Evolutionary conservation across 139 green algal species (phyloP).

Genomic region (Nannochloris sp.): DNA sequence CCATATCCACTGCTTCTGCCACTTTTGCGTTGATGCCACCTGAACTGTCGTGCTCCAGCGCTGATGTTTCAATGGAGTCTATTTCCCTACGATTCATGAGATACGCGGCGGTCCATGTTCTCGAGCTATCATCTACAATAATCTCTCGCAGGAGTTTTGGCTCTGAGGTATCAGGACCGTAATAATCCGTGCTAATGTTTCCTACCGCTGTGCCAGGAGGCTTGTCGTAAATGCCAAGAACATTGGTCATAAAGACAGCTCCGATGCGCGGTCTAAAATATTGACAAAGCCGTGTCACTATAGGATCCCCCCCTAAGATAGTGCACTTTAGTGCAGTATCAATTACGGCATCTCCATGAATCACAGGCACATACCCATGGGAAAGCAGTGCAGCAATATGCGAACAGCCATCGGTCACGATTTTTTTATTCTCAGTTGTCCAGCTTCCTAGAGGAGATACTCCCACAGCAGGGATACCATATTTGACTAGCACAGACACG

Average conservation of each 20-base stretch:
- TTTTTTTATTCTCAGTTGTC: slow-evolving; percentile 18
- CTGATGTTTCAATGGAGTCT: background rate
- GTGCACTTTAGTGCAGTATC: slow-evolving; percentile 37
- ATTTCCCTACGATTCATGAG: background rate
- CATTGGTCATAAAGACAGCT: slow-evolving; percentile 60
- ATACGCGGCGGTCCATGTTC: background rate
- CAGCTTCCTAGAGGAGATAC: slow-evolving; percentile 43
- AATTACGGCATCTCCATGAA: slow-evolving; percentile 57
- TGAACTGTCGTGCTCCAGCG: slow-evolving; percentile 25
- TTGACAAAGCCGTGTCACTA: slow-evolving; percentile 35
- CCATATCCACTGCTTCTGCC: slow-evolving; percentile 43
- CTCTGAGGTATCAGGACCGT: slow-evolving; percentile 18
- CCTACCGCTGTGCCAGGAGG: slow-evolving; percentile 17
- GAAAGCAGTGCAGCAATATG: slow-evolving; percentile 7
- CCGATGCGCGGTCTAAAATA: slow-evolving; percentile 24
- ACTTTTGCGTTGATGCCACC: slow-evolving; percentile 57
- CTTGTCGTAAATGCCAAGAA: slow-evolving; percentile 45
- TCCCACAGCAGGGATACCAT: slow-evolving; percentile 39
- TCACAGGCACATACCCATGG: slow-evolving; percentile 51
- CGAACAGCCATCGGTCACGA: background rate
- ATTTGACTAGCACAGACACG: slow-evolving; percentile 28
- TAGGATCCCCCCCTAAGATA: slow-evolving; percentile 49
- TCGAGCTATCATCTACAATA: slow-evolving; percentile 17
- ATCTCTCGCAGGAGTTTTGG: slow-evolving; percentile 37
- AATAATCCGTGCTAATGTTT: background rate